Conservation (phyloP, 164 flowering plant genomes). For the Stephania japonica region DNA sequence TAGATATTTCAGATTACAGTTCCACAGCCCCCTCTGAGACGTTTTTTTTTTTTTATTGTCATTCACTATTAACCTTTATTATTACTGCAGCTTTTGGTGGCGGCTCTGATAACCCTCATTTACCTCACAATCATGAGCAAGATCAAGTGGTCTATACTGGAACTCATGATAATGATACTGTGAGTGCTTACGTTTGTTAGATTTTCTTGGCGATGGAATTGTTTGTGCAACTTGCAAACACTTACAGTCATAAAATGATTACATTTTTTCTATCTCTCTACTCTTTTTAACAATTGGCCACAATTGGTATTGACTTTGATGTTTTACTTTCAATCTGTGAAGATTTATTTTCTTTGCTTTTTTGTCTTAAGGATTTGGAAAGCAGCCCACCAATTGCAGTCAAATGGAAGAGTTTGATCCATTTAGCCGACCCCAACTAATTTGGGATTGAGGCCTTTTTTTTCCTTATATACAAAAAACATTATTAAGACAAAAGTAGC, state of each 20-base stretch:
- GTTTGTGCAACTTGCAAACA: background rate
- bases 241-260: background rate
- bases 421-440: no score
- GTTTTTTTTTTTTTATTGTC: conserved; percentile 4
- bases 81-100: conserved; percentile 70
- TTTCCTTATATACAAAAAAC: no score
- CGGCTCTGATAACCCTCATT: conserved; percentile 80
- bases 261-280: background rate
- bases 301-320: background rate
- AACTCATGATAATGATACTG: conserved; percentile 99
- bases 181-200: conserved; percentile 18
- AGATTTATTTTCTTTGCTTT: no score
- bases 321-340: background rate
- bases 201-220: background rate
- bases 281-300: no score
- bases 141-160: conserved; percentile 97
- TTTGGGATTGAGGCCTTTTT: no score
- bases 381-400: no score
- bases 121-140: conserved; percentile 86
- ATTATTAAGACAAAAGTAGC: no score
- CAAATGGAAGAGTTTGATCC: no score
- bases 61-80: conserved; percentile 2
- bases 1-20: background rate
- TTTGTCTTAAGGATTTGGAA: no score
- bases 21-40: conserved; percentile 1